Evolutionary conservation across 2,329 filamentous ascomycete genomes (phyloP).

Genomic region (Pleurostoma richardsiae): DNA sequence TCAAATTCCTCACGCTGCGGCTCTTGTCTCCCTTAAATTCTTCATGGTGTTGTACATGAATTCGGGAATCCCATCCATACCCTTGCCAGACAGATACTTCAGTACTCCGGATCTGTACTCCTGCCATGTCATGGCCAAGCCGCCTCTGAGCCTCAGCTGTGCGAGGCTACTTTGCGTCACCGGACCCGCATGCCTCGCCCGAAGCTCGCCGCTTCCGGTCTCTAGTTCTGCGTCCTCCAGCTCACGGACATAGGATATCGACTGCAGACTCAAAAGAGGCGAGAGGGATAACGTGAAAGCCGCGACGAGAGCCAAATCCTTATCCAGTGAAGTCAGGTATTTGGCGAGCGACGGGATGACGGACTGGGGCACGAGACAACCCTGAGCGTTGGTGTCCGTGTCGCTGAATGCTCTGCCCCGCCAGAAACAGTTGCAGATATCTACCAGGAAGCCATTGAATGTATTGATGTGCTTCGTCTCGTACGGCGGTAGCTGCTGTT

Average conservation of each 20-base stretch:
- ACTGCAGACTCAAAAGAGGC: slow-evolving; percentile 49
- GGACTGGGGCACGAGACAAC: slow-evolving; percentile 41
- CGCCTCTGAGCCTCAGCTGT: slow-evolving; percentile 59
- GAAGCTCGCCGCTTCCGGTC: slow-evolving; percentile 27
- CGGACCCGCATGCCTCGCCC: slow-evolving; percentile 57
- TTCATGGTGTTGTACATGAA: slow-evolving; percentile 81
- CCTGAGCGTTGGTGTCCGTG: slow-evolving; percentile 57
- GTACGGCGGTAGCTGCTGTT: slow-evolving; percentile 33
- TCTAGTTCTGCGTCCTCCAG: slow-evolving; percentile 51
- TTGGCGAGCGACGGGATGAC: slow-evolving; percentile 38
- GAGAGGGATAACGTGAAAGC: slow-evolving; percentile 57
- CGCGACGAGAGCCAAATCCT: slow-evolving; percentile 36
- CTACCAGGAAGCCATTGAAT: slow-evolving; percentile 84
- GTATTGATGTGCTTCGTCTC: slow-evolving; percentile 56
- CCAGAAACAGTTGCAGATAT: slow-evolving; percentile 82
- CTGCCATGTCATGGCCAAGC: slow-evolving; percentile 63
- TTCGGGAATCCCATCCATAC: slow-evolving; percentile 60
- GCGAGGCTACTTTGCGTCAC: slow-evolving; percentile 64
- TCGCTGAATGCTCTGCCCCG: slow-evolving; percentile 65
- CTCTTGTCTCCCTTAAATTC: slow-evolving; percentile 52
- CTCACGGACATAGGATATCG: slow-evolving; percentile 49
- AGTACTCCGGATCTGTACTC: slow-evolving; percentile 73
- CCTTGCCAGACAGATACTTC: slow-evolving; percentile 58
- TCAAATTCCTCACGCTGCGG: slow-evolving; percentile 7
- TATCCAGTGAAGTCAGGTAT: slow-evolving; percentile 46